A percentile compares a stretch with the other conserved stretches of the same genome.
Conservation (phyloP, 2,329 filamentous ascomycete genomes). For the Grosmannia penicillata region DNA sequence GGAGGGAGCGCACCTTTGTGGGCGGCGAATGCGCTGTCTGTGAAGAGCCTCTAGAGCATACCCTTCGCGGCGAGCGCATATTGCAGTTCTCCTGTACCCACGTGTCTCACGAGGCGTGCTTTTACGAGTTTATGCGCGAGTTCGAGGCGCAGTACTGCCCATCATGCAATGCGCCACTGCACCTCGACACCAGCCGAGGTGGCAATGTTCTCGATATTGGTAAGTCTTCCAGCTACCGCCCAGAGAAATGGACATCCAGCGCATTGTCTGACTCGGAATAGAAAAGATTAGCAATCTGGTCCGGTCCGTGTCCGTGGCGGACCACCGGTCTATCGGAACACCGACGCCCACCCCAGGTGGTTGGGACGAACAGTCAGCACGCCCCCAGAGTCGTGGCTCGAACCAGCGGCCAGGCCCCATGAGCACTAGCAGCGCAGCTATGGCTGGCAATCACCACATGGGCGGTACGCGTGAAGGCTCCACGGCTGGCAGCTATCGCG, state of each 20-base stretch:
- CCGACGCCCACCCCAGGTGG: conserved; percentile 38
- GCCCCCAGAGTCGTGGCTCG: conserved; percentile 35
- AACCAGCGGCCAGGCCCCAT: conserved; percentile 17
- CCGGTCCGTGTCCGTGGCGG: conserved; percentile 59
- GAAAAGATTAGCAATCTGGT: conserved; percentile 94
- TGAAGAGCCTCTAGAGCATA: conserved; percentile 93
- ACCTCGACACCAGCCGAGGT: conserved; percentile 81
- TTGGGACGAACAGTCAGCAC: conserved; percentile 51
- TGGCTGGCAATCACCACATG: conserved; percentile 18
- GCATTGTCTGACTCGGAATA: no score
- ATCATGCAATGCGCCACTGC: conserved; percentile 79
- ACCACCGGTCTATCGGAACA: conserved; percentile 38
- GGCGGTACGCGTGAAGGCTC: conserved; percentile 21
- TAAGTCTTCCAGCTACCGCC: no score
- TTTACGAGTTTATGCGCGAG: conserved; percentile 96
- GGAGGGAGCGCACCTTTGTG: conserved; percentile 87
- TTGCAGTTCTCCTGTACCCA: conserved; percentile 94
- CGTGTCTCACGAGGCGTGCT: conserved; percentile 94
- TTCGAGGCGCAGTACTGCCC: conserved; percentile 91
- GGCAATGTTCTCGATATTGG: conserved; percentile 88
- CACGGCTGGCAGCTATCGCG: conserved; percentile 23
- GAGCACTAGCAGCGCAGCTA: conserved; percentile 19
- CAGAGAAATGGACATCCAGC: no score
- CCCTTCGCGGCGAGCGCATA: conserved; percentile 81
- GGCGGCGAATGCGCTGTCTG: conserved; percentile 91